Evolutionary conservation across 2,329 filamentous ascomycete species (phyloP), one percentile per base, ranked within the genome.

Genomic region (Penicillium nordicum): DNA sequence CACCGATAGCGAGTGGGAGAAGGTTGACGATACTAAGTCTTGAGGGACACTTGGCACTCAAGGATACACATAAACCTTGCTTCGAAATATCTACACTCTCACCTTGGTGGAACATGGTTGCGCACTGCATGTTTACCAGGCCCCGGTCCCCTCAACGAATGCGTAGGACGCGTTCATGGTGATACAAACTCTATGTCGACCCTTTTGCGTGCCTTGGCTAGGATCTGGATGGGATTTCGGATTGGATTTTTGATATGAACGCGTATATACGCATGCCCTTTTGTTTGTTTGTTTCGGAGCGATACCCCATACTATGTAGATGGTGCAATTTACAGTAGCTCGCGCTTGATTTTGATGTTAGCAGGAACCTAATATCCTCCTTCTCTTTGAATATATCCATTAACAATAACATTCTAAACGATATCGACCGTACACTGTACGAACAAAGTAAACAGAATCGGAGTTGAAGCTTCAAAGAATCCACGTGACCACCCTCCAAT

Each of bases 1-100:
- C 75, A 97, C 92, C 5, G 93, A 97, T 77, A 93, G 93, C 69
- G 93, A 97, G 76, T 97, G 93, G 93, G 93, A 97, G 79, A 95
- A 94, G 80, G 88, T 97, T 4, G 91, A 90, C 23, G 67, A 68
- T 27, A 64, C 58, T 56, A 49, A 53, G 46, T 58, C 56, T 23
- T 63, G 51, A 58, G 42, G n/a, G 16, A 34, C 44, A 48, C 14
- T 25, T 36, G 34, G 14, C 21, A 23, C 25, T 34, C 16, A 27
- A 53, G 25, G 18, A 40, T 27, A 41, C 34, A 25, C 21, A 8
- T 12, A 50, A 10, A 30, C n/a, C 9, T 27, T 36, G 21, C 49
- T 32, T 36, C 4, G 49, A 29, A 23, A 36, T 25, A 36, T 51
- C 21, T 36, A 45, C 49, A 36, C 38, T 3, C 7, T 18, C 29